Evolutionary conservation across 495 filamentous ascomycete species (phyloP), one percentile per base, ranked within the genome.

Genomic region (Oidiodendron maius): DNA sequence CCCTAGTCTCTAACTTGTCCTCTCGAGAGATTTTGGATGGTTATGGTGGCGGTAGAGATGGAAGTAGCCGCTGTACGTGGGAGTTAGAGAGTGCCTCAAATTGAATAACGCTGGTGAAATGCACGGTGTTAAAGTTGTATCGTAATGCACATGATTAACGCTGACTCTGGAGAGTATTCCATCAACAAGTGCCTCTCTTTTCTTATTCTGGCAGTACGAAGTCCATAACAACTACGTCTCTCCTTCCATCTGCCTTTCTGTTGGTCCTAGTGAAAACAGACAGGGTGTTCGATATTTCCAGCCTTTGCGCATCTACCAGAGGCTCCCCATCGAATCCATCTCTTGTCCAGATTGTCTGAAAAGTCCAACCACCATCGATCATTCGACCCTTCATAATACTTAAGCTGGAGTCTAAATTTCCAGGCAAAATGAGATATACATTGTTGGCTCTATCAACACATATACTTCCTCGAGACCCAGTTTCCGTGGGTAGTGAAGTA

Each of bases 311-410:
- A 53, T 57, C 55, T 24, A 53, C 41, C 38, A 50, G 41, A 0
- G 55, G 55, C 35, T 57, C 50, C 15, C 55, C 55, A 46, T 50
- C 55, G 24, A 43, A 57, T 1, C 53, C 53, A 8, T 48, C 41
- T 11, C 48, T 30, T 16, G 23, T 50, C 55, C 51, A 57, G 5
- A 52, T 21, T 2, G 24, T 4, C 6, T 40, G 38, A 43, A 48
- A 49, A 2, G 24, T 42, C 13, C 9, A 23, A 41, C 35, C 34
- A 18, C n/a, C 42, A 12, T 46, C 43, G 3, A 32, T 35, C 21
- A 34, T 40, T 8, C 32, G 30, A 1, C 34, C 37, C 20, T 20
- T 25, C 22, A 57, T 28, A 13, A 53, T 46, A 11, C 41, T 53
- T 26, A 53, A 30, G 23, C 49, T 57, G 2, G 43, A 38, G 21